Evolutionary conservation across 1,139 yeast species (phyloP).

Genomic region (Diutina catenulata): DNA sequence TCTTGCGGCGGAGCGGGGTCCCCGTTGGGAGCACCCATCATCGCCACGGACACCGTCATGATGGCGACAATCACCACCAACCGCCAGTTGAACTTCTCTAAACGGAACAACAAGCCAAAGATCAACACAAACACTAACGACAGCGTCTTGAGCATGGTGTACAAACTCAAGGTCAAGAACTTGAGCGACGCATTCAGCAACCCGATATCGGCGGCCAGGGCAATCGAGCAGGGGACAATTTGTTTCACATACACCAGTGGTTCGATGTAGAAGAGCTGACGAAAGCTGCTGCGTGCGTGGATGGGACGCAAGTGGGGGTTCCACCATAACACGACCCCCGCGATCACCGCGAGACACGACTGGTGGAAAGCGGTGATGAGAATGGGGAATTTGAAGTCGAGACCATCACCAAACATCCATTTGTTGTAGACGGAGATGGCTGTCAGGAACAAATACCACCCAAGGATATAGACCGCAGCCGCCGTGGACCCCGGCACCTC

Average conservation of each 20-base stretch:
- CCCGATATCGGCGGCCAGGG: slow-evolving; percentile 91
- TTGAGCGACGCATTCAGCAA: slow-evolving; percentile 76
- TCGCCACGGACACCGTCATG: slow-evolving; percentile 72
- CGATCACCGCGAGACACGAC: slow-evolving; percentile 45
- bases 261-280: slow-evolving; percentile 10
- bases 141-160: slow-evolving; percentile 88
- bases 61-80: slow-evolving; percentile 56
- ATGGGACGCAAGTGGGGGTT: slow-evolving; percentile 39
- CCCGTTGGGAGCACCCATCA: slow-evolving; percentile 49
- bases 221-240: slow-evolving; percentile 75
- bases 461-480: slow-evolving; percentile 18
- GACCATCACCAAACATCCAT: slow-evolving; percentile 84
- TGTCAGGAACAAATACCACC: slow-evolving; percentile 53
- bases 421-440: slow-evolving; percentile 83
- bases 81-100: slow-evolving; percentile 62
- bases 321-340: slow-evolving; percentile 30
- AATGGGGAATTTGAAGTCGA: slow-evolving; percentile 74
- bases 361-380: slow-evolving; percentile 81
- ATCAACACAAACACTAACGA: slow-evolving; percentile 77
- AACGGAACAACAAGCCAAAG: slow-evolving; percentile 69
- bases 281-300: slow-evolving; percentile 8
- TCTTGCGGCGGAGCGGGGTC: slow-evolving; percentile 7
- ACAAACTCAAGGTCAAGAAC: slow-evolving; percentile 68
- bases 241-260: slow-evolving; percentile 27
- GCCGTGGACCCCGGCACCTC: too few relatives aligned